Percentiles rank a stretch among this genome's conserved stretches.
These are phyloP conservation scores for Madurella fahalii DNA, from an alignment of 2,329 filamentous ascomycete species.

Conservation along the genomic window DNA sequence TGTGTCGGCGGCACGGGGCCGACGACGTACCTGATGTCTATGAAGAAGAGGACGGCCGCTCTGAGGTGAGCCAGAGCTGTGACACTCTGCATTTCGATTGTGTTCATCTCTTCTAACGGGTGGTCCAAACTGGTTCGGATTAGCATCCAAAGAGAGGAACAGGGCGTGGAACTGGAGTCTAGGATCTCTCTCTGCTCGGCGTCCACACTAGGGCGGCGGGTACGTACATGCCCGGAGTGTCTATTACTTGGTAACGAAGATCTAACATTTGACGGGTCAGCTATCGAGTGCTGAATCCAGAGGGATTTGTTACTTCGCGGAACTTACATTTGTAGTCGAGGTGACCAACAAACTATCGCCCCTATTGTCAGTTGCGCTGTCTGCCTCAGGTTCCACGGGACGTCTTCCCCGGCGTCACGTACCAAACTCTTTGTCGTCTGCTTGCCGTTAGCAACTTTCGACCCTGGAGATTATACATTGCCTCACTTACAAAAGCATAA, in stretches of 20 bases:
- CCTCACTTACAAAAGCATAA: conserved; percentile 66
- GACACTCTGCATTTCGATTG: conserved; percentile 98
- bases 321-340: conserved; percentile 79
- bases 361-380: conserved; percentile 1
- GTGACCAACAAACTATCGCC: conserved; percentile 73
- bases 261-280: conserved; percentile 30
- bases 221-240: conserved; percentile 81
- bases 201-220: background rate
- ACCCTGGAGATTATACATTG: no score
- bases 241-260: conserved; percentile 65
- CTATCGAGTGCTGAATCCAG: background rate
- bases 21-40: conserved; percentile 23
- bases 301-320: conserved; percentile 9
- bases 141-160: background rate
- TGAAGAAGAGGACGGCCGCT: conserved; percentile 69
- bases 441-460: conserved; percentile 9
- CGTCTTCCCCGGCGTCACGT: background rate
- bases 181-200: background rate
- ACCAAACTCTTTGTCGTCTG: conserved; percentile 81
- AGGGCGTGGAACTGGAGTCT: no score
- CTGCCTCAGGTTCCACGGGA: background rate
- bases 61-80: conserved; percentile 95
- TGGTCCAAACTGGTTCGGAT: conserved; percentile 62
- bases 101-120: conserved; percentile 98
- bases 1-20: background rate